Percentiles rank a stretch among this genome's conserved stretches.
These are phyloP conservation scores for Euphorbia schlechtendalii DNA, from an alignment of 441 rosid genomes.

Conservation along the genomic window DNA sequence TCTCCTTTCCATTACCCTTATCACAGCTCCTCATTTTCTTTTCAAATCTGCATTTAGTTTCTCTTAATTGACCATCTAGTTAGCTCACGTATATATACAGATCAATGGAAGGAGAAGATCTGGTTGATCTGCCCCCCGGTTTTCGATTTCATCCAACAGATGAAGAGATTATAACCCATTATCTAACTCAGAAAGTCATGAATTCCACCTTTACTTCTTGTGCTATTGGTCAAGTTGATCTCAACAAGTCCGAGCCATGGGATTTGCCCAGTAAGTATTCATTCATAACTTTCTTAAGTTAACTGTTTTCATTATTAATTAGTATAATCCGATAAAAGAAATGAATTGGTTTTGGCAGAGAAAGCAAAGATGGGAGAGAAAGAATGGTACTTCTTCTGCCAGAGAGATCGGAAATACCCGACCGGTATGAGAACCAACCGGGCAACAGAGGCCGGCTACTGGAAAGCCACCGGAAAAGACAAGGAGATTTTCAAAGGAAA, in stretches of 20 bases:
- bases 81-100: background rate
- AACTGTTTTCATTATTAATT: too few species aligned
- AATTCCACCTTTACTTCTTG: slow-evolving; percentile 46
- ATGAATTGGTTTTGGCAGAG: slow-evolving; percentile 25
- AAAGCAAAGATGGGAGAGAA: slow-evolving; percentile 98
- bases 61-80: background rate
- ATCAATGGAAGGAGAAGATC: slow-evolving; percentile 48
- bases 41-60: too few species aligned
- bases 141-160: slow-evolving; percentile 95
- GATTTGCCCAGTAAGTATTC: slow-evolving; percentile 78
- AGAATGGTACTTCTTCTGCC: slow-evolving; percentile 92
- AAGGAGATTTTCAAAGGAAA: slow-evolving; percentile 64
- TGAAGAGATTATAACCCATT: slow-evolving; percentile 78
- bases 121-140: slow-evolving; percentile 77
- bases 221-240: slow-evolving; percentile 80
- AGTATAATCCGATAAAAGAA: too few species aligned
- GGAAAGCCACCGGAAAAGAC: slow-evolving; percentile 99
- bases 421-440: slow-evolving; percentile 97
- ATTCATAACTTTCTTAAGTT: background rate
- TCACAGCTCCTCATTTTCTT: background rate
- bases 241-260: slow-evolving; percentile 97
- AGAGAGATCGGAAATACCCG: slow-evolving; percentile 85
- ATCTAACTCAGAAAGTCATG: slow-evolving; percentile 64
- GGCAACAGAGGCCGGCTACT: slow-evolving; percentile 83
- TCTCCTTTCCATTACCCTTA: too few species aligned